Percentiles rank a stretch among this genome's conserved stretches.
phyloP scores from a whole-genome alignment of 306 rosid genomes.

The Rosa rugosa region DNA sequence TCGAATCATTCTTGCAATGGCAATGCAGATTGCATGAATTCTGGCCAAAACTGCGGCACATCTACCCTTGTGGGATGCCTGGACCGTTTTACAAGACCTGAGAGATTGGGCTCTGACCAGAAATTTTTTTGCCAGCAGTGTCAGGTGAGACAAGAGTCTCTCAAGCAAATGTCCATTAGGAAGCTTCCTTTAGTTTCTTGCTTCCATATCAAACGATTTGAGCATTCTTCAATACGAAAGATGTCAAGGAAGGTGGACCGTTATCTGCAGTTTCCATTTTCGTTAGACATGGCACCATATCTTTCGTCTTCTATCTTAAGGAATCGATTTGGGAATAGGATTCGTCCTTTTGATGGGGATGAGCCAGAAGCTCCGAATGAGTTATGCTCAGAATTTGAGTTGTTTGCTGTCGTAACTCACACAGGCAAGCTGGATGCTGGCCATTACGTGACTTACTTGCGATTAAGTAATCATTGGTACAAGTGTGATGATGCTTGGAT shows the following conservation, averaged over 20 bases:
- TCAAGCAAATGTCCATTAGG: conserved; percentile 92
- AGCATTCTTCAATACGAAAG: conserved; percentile 81
- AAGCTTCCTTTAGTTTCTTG: conserved; percentile 88
- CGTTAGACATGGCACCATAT: conserved; percentile 84
- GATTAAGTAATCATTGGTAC: conserved; percentile 81
- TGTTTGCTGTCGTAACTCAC: conserved; percentile 91
- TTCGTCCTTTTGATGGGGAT: conserved; percentile 71
- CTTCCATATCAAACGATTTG: conserved; percentile 90
- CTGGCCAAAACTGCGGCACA: conserved; percentile 47
- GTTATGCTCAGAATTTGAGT: conserved; percentile 75
- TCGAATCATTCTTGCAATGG: conserved; percentile 64
- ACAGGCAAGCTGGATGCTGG: conserved; percentile 90
- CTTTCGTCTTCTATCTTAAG: conserved; percentile 85
- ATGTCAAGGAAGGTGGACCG: conserved; percentile 87
- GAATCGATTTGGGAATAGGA: conserved; percentile 76
- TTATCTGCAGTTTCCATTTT: conserved; percentile 85
- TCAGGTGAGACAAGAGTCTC: conserved; percentile 86
- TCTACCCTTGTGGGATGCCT: conserved; percentile 86
- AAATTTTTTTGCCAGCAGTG: conserved; percentile 91
- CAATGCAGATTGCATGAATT: conserved; percentile 52
- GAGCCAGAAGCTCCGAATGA: conserved; percentile 63
- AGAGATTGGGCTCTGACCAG: conserved; percentile 89
- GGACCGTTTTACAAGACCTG: conserved; percentile 89
- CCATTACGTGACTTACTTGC: conserved; percentile 84
- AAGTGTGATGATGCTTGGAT: conserved; percentile 96